Evolutionary conservation across 257 asterid species (phyloP).

Genomic region (Solanum pennellii): DNA sequence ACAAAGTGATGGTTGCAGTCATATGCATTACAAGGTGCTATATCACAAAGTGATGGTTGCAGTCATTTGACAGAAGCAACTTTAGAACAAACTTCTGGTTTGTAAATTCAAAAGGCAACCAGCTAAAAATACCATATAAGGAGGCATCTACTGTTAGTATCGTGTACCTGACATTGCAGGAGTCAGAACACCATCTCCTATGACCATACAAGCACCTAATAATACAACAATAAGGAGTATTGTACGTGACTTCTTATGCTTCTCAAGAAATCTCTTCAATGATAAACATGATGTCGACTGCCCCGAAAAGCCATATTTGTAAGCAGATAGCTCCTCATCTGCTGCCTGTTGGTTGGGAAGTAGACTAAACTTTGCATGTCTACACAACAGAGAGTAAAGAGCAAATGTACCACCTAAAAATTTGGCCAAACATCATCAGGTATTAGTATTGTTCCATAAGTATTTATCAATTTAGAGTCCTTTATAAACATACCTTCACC

Average conservation of each 20-base stretch:
- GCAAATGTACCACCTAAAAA: conserved; percentile 91
- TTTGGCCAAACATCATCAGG: conserved; percentile 16
- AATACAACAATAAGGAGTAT: conserved; percentile 70
- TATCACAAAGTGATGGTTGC: neutral
- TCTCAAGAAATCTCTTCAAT: conserved; percentile 71
- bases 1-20: neutral
- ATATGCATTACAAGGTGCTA: neutral
- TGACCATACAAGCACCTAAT: conserved; percentile 48
- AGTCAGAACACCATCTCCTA: conserved; percentile 51
- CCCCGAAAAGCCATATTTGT: conserved; percentile 60
- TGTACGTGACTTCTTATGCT: conserved; percentile 60
- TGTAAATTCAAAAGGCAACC: neutral
- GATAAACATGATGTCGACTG: conserved; percentile 44
- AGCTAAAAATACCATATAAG: neutral
- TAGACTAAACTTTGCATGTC: conserved; percentile 88
- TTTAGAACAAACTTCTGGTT: neutral
- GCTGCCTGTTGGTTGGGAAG: conserved; percentile 99
- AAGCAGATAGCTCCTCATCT: conserved; percentile 86
- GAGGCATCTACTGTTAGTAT: neutral
- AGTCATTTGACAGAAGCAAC: neutral
- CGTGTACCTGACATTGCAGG: conserved; percentile 63
- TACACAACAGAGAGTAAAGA: conserved; percentile 82
- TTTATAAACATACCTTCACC: conserved; percentile 66
- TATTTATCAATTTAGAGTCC: neutral
- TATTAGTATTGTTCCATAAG: neutral